Base-by-base conservation (phyloP, 176 grass and related monocot genomes). In the Cenchrus fungigraminus region DNA sequence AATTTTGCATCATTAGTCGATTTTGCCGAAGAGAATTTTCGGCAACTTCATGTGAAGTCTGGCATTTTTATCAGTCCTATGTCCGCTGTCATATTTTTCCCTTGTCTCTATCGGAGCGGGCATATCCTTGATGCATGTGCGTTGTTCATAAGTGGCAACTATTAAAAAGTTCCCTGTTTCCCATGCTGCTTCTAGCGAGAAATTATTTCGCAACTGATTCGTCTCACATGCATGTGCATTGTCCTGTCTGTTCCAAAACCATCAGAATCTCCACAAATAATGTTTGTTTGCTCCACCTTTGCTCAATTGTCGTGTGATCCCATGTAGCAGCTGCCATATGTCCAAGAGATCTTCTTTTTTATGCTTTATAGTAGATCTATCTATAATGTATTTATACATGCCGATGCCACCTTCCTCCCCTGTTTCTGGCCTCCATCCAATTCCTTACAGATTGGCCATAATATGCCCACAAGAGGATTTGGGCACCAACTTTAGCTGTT, bases 191-290 rank as follows among this genome's bases (percentile, higher is more conserved):
- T 71, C 84, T 32, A 68, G 42, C 55, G 46, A 69, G 44, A 63
- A 80, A 84, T 91, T 83, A 69, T 76, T 91, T 80, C 68, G 52
- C 31, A 77, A 72, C 37, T 77, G 85, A 90, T 91, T 87, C 32
- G 43, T 57, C 84, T 74, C 73, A 12, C 84, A 80, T 80, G 89
- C 84, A 85, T 89, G 89, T 91, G 89, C 81, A 89, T 94, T 88
- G 86, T 83, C 84, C 79, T 87, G 80, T 65, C 77, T 73, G 52
- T 73, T 78, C 77, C 82, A 78, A 85, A 91, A 79, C 87, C 84
- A 46, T 78, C 77, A 79, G 79, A 74, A 83, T 94, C 83, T 89
- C 80, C 54, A 4, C 2, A 29, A 57, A 31, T 75, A 65, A 22
- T 81, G 49, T 91, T 80, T 89, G 86, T 89, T 62, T 32, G 65